Evolutionary conservation across 257 asterid species (phyloP).

Genomic region (Gynochthodes officinalis): DNA sequence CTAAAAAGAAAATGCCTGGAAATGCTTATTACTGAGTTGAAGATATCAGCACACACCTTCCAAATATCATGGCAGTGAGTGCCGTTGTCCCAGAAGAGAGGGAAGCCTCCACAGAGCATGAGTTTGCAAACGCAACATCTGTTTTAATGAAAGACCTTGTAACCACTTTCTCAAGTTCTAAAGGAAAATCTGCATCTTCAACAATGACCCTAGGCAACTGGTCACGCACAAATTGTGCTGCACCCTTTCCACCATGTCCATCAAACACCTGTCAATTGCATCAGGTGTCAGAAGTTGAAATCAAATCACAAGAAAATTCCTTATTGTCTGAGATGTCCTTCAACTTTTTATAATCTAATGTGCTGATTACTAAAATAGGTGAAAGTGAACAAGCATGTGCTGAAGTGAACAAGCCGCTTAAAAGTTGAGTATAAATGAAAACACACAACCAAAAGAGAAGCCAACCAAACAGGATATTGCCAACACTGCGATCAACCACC

Average conservation of each 20-base stretch:
- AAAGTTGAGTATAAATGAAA: background rate
- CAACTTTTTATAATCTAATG: background rate
- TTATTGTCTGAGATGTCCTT: background rate
- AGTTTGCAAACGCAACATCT: constrained; percentile 69
- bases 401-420: background rate
- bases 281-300: constrained; percentile 17
- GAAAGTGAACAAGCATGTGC: background rate
- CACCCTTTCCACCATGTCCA: constrained; percentile 92
- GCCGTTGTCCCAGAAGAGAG: constrained; percentile 93
- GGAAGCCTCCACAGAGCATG: constrained; percentile 62
- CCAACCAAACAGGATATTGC: background rate
- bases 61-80: constrained; percentile 84
- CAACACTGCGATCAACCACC: background rate
- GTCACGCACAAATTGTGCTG: constrained; percentile 86
- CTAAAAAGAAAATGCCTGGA: background rate
- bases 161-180: constrained; percentile 81
- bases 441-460: background rate
- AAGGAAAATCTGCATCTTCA: constrained; percentile 78
- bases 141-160: constrained; percentile 68
- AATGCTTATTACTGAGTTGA: background rate
- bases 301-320: background rate
- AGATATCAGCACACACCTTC: constrained; percentile 43
- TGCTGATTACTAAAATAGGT: background rate
- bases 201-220: constrained; percentile 77
- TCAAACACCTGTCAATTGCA: constrained; percentile 70